Conservation (phyloP, 2,329 filamentous ascomycete genomes). For the Aspergillus tamarii region DNA sequence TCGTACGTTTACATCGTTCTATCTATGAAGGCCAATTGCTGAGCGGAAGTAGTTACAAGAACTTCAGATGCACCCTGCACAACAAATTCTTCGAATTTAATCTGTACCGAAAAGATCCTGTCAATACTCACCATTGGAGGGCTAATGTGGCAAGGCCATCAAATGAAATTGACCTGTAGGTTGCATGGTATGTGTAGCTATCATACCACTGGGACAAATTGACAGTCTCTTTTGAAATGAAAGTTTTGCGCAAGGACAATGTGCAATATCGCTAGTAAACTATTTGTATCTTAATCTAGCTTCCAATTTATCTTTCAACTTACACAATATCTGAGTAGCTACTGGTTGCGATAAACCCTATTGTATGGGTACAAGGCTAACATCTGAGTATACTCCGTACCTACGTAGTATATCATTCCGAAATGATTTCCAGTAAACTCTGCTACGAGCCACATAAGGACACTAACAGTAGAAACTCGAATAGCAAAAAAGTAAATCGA, state of each 20-base stretch:
- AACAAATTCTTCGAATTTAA: slow-evolving; percentile 6
- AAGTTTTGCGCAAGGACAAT: neutral
- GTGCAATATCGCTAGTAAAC: neutral
- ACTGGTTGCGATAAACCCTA: neutral
- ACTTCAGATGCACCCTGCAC: neutral
- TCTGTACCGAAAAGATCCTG: slow-evolving; percentile 1
- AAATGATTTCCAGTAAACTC: neutral
- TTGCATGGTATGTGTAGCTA: neutral
- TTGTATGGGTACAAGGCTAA: neutral
- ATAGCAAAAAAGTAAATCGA: neutral
- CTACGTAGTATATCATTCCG: neutral
- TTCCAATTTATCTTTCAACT: neutral
- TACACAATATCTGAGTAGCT: neutral
- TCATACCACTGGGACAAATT: neutral
- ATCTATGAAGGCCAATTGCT: neutral
- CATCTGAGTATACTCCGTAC: neutral
- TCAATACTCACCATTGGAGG: slow-evolving; percentile 3
- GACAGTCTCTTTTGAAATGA: neutral
- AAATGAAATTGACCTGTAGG: neutral
- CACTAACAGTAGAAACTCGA: neutral
- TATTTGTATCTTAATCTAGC: neutral
- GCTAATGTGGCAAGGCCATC: slow-evolving; percentile 1
- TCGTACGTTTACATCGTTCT: neutral
- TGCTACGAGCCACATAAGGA: neutral
- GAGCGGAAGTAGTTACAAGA: neutral